Evolutionary conservation across 225 moss, liverwort and hornwort genomes (phyloP).

Genomic region (Pleurozium schreberi): DNA sequence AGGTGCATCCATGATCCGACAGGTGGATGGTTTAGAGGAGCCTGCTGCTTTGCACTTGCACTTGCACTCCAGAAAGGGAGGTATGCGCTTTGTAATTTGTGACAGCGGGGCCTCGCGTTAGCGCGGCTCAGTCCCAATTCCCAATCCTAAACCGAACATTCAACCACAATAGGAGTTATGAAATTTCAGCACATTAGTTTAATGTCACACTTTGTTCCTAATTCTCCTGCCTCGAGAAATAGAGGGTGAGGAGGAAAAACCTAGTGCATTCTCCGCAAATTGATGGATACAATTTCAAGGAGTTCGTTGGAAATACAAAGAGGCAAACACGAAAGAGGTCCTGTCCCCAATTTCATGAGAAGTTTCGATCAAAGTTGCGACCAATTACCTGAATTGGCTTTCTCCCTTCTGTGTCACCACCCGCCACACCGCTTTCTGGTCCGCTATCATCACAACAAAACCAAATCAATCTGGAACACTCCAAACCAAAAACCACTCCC

Average conservation of each 20-base stretch:
- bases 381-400: not conserved
- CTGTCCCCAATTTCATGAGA: not conserved
- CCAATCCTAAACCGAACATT: not conserved
- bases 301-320: not conserved
- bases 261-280: not conserved
- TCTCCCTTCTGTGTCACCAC: not conserved
- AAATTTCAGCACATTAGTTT: not conserved
- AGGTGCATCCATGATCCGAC: not conserved
- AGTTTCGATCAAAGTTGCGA: not conserved
- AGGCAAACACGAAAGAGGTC: not conserved
- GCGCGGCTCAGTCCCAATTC: no score
- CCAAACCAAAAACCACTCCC: not conserved
- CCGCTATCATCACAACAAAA: not conserved
- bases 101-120: slow-evolving; percentile 4
- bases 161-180: not conserved
- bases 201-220: no score
- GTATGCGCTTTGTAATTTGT: slow-evolving; percentile 55
- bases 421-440: not conserved
- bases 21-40: not conserved
- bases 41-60: not conserved
- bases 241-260: no score
- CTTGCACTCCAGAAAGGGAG: not conserved
- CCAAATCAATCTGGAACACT: not conserved
- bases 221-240: no score
- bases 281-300: not conserved